phyloP scores from a whole-genome alignment of 345 rosid species.

The Citrus medica region DNA sequence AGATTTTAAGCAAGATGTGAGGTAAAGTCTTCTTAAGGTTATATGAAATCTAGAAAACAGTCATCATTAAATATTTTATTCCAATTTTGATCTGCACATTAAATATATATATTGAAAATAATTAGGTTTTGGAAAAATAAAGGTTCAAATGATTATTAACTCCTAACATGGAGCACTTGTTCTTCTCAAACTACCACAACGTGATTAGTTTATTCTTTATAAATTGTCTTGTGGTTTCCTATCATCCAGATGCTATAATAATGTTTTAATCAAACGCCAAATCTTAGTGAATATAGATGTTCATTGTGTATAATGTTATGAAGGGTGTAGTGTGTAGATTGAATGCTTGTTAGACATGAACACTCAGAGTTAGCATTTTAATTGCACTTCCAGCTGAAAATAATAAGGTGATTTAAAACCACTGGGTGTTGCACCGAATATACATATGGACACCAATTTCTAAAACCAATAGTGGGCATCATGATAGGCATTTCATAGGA shows the following conservation, averaged over 20 bases:
- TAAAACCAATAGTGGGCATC: too few relatives aligned
- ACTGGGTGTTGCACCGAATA: too few relatives aligned
- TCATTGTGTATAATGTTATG: neutral
- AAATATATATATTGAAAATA: neutral
- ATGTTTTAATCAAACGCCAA: neutral
- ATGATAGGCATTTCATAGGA: neutral
- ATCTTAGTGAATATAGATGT: too few relatives aligned
- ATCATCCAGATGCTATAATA: too few relatives aligned
- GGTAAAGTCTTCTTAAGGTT: slow-evolving; percentile 42
- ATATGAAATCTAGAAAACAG: neutral
- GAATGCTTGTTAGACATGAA: neutral
- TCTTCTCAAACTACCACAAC: neutral
- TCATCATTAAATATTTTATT: neutral
- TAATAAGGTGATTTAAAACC: neutral
- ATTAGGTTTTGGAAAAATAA: neutral
- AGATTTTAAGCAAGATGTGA: slow-evolving; percentile 68
- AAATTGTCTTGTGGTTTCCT: neutral
- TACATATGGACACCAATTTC: neutral
- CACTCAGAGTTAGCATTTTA: neutral
- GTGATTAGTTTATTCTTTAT: neutral
- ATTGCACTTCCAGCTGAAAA: neutral
- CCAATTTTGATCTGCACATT: neutral
- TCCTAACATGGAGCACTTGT: neutral
- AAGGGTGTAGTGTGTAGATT: neutral
- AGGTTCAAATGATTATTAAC: neutral